These are phyloP conservation scores for Scenedesmus sp. DNA, from an alignment of 163 green algal genomes.

Conservation along the genomic window DNA sequence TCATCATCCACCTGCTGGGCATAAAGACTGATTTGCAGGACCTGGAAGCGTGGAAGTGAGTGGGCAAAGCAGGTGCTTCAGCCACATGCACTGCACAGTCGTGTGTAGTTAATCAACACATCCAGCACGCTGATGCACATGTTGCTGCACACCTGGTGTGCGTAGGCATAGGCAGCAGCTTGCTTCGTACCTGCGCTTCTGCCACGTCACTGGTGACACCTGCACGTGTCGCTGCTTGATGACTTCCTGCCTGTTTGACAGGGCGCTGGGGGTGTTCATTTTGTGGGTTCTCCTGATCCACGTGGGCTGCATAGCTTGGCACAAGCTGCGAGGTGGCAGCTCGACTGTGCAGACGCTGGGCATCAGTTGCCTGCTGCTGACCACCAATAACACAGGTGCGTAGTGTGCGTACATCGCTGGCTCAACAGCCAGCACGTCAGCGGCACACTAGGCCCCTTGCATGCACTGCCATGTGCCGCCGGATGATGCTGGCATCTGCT, in stretches of 20 bases:
- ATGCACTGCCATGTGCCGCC: too few species aligned
- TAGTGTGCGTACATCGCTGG: neutral
- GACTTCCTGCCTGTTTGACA: neutral
- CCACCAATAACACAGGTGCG: slow-evolving; percentile 49
- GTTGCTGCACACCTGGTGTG: neutral
- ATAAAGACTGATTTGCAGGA: slow-evolving; percentile 53
- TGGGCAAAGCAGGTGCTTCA: neutral
- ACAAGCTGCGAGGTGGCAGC: slow-evolving; percentile 7
- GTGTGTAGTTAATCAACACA: neutral
- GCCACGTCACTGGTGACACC: neutral
- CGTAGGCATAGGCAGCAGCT: neutral
- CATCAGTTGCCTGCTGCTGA: slow-evolving; percentile 35
- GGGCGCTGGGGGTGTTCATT: slow-evolving; percentile 40
- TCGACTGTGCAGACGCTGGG: neutral
- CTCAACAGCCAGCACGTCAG: too few species aligned
- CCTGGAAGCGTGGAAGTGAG: slow-evolving; percentile 26
- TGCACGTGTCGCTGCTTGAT: neutral
- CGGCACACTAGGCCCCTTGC: neutral
- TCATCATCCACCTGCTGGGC: slow-evolving; percentile 49
- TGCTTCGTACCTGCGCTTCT: neutral
- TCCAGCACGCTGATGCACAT: neutral
- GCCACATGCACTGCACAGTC: neutral
- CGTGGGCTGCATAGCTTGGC: neutral
- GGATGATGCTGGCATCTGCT: too few species aligned
- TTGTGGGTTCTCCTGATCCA: slow-evolving; percentile 45